phyloP scores from a whole-genome alignment of 2,329 filamentous ascomycete species.

The Lasiodiplodia hormozganensis region DNA sequence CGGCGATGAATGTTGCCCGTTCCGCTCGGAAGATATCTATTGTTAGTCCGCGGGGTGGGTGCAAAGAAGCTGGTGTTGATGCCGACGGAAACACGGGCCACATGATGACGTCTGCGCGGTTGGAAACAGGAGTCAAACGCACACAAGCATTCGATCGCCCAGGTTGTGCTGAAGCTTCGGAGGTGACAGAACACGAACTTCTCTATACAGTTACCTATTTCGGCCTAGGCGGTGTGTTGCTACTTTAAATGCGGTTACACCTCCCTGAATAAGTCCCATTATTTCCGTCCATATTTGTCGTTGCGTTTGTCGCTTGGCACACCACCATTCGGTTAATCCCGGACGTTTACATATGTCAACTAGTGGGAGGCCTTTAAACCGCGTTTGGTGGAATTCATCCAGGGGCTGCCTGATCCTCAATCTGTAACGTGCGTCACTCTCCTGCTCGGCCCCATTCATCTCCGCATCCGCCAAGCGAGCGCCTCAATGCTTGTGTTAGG shows the following conservation, averaged over 20 bases:
- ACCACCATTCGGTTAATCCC: neutral
- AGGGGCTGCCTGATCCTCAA: neutral
- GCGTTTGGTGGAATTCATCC: neutral
- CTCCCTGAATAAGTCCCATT: neutral
- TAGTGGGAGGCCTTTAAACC: neutral
- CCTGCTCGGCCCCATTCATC: neutral
- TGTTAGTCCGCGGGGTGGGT: neutral
- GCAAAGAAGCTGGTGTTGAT: neutral
- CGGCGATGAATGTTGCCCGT: too few relatives aligned
- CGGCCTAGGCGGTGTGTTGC: neutral
- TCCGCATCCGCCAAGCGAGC: constrained; percentile 5
- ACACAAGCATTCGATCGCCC: neutral
- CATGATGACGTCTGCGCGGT: neutral
- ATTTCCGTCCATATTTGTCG: neutral
- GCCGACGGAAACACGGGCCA: neutral
- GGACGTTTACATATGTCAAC: neutral
- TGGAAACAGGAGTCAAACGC: neutral
- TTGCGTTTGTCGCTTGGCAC: neutral
- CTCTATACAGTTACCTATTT: neutral
- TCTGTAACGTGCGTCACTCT: constrained; percentile 4
- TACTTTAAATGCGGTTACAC: neutral
- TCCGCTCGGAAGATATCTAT: too few relatives aligned
- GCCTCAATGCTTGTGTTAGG: constrained; percentile 21
- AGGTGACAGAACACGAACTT: neutral
- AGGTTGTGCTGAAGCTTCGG: neutral